Base-by-base conservation (phyloP, 495 filamentous ascomycete species). In the Trichocladium antarcticum region DNA sequence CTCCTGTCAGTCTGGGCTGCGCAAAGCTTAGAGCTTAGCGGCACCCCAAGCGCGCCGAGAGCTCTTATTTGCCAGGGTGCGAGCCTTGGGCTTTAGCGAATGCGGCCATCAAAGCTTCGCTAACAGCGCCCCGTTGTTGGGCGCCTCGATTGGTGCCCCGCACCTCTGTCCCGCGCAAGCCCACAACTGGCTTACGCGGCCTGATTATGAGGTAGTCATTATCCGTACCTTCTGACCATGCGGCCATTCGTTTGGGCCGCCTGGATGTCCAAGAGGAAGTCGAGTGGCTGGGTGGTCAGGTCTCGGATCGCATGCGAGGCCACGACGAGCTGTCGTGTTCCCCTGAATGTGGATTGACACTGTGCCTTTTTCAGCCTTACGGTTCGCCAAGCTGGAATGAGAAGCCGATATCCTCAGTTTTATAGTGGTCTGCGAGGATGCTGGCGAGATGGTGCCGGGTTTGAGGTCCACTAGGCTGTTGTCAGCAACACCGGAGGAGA, bases 401-500 rank as follows among this genome's bases (percentile, higher is more conserved):
- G 45, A 87, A 77, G 50, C 74, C 79, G 43, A 86, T 80, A 62
- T 94, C 87, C 62, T 93, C 85, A 34, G 75, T 68, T 45, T 85
- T 83, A 64, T 94, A 94, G 59, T 94, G 87, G 65, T 93, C 87
- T 7, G 78, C 78, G 38, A 92, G 79, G 50, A 92, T 85, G 47
- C 80, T 73, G 62, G 87, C 86, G 7, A 94, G 73, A 60, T 87
- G 88, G 45, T 84, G 82, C 44, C 81, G 84, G 11, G 85, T 82
- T 68, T 87, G 83, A 20, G 84, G 83, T 14, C 87, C 87, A 47
- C 83, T 88, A 57, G 31, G 45, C 37, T 45, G 49, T 32, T 61
- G 47, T 68, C 60, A 69, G 66, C 56, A 49, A 47, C 5, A 31
- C 36, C 37, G 50, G 5, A 19, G 9, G n/a, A 29, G 17, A 3